phyloP scores from a whole-genome alignment of 192 early-diverging fungal species.

The Rhizoclosmatium globosum region DNA sequence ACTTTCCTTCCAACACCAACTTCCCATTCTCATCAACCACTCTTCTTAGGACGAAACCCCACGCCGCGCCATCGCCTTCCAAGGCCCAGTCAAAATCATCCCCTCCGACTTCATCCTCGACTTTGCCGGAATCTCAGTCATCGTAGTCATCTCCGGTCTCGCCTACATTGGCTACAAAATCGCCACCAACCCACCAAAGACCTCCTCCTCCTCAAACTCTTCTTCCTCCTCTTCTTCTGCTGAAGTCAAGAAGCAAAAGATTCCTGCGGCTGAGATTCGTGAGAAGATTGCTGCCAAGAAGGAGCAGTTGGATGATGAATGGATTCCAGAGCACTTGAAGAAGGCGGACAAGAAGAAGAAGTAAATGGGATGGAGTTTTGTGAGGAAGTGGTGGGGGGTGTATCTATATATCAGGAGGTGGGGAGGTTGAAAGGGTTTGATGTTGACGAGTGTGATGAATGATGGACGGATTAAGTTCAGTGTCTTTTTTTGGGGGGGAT shows the following conservation, averaged over 20 bases:
- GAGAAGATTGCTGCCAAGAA: slow-evolving; percentile 37
- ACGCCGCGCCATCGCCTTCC: slow-evolving; percentile 33
- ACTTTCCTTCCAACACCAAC: neutral
- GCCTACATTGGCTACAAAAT: slow-evolving; percentile 30
- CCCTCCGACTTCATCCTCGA: slow-evolving; percentile 37
- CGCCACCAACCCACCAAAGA: neutral
- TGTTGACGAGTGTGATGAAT: neutral
- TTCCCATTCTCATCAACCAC: neutral
- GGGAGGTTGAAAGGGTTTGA: neutral
- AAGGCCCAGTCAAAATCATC: slow-evolving; percentile 30
- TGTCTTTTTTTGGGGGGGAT: neutral
- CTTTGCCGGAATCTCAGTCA: slow-evolving; percentile 30
- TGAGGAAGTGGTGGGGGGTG: neutral
- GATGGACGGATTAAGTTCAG: neutral
- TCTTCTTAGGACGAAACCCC: slow-evolving; percentile 35
- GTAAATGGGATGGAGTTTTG: slow-evolving; percentile 7
- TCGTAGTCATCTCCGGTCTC: slow-evolving; percentile 20
- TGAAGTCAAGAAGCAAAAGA: slow-evolving; percentile 30
- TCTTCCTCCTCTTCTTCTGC: neutral
- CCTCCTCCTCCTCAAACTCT: neutral
- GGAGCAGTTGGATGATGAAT: slow-evolving; percentile 40
- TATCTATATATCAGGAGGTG: neutral
- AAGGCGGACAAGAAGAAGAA: slow-evolving; percentile 36
- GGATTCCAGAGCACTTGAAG: slow-evolving; percentile 42
- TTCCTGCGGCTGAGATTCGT: slow-evolving; percentile 29